These are phyloP conservation scores for Helminthosporium solani DNA, from an alignment of 2,329 filamentous ascomycete species.

Conservation along the genomic window DNA sequence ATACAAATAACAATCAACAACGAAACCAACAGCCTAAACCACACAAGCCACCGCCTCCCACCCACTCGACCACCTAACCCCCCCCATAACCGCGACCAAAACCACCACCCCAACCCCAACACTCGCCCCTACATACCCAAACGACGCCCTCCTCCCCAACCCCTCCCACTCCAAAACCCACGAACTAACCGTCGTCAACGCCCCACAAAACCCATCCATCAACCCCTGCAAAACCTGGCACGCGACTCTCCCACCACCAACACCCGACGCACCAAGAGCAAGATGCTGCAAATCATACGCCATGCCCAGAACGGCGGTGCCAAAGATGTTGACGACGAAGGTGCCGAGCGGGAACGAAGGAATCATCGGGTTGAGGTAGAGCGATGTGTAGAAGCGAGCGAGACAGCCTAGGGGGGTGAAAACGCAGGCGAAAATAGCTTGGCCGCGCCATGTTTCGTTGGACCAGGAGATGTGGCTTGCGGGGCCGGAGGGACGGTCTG, in stretches of 20 bases:
- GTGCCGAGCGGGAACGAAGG: constrained; percentile 80
- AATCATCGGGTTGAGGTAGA: constrained; percentile 67
- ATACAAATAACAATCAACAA: not conserved
- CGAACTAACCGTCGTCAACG: constrained; percentile 51
- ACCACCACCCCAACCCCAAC: constrained; percentile 59
- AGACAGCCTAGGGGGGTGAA: constrained; percentile 83
- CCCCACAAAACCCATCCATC: constrained; percentile 52
- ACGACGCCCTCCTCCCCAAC: constrained; percentile 59
- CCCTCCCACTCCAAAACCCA: constrained; percentile 49
- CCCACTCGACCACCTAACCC: constrained; percentile 65
- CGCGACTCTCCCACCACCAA: constrained; percentile 44
- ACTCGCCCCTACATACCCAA: constrained; percentile 65
- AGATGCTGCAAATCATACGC: constrained; percentile 76
- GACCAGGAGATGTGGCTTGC: constrained; percentile 25
- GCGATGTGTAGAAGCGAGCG: constrained; percentile 69
- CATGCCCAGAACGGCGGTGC: constrained; percentile 73
- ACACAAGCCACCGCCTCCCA: constrained; percentile 41
- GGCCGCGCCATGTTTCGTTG: constrained; percentile 69
- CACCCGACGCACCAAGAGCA: constrained; percentile 46
- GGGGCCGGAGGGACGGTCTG: constrained; percentile 48
- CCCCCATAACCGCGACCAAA: constrained; percentile 72
- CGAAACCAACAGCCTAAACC: constrained; percentile 3
- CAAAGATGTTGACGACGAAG: constrained; percentile 76
- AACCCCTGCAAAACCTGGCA: constrained; percentile 52
- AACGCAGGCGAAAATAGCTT: constrained; percentile 72